These are phyloP conservation scores for Dissophora ornata DNA, from an alignment of 192 early-diverging fungal genomes.

Conservation along the genomic window DNA sequence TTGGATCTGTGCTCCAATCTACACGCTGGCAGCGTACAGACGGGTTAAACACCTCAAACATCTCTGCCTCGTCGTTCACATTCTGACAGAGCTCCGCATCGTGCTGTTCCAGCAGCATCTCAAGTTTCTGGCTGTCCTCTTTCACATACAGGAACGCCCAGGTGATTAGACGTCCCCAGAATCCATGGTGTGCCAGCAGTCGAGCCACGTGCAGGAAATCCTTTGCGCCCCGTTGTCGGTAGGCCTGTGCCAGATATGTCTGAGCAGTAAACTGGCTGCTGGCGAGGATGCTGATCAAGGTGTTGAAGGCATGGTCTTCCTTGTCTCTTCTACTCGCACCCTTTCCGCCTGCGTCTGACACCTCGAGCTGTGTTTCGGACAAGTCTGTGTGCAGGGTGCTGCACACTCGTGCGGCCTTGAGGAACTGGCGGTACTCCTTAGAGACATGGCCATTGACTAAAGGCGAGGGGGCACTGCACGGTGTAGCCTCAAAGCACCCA, in stretches of 20 bases:
- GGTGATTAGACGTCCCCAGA: slow-evolving; percentile 45
- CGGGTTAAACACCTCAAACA: slow-evolving; percentile 52
- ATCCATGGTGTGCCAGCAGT: slow-evolving; percentile 38
- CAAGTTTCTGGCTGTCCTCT: slow-evolving; percentile 26
- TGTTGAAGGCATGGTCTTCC: slow-evolving; percentile 43
- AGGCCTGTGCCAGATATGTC: slow-evolving; percentile 30
- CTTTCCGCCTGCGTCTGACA: not conserved
- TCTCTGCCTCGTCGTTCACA: slow-evolving; percentile 52
- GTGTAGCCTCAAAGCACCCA: slow-evolving; percentile 46
- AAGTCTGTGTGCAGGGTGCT: not conserved
- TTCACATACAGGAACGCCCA: slow-evolving; percentile 39
- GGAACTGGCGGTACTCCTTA: slow-evolving; percentile 44
- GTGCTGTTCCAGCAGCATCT: slow-evolving; percentile 11
- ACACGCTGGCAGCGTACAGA: slow-evolving; percentile 31
- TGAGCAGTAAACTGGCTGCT: slow-evolving; percentile 45
- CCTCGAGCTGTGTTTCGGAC: not conserved
- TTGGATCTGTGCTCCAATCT: slow-evolving; percentile 7
- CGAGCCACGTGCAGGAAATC: slow-evolving; percentile 26
- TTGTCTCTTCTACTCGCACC: not conserved
- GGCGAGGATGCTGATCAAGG: slow-evolving; percentile 23
- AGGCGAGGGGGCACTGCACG: slow-evolving; percentile 38
- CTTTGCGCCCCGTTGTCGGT: slow-evolving; percentile 25
- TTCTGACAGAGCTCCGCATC: slow-evolving; percentile 8
- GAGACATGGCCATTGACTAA: slow-evolving; percentile 39
- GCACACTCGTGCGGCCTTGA: slow-evolving; percentile 30